These are phyloP conservation scores for Ceratopteris richardii DNA, from an alignment of 75 land plant species.

Conservation along the genomic window DNA sequence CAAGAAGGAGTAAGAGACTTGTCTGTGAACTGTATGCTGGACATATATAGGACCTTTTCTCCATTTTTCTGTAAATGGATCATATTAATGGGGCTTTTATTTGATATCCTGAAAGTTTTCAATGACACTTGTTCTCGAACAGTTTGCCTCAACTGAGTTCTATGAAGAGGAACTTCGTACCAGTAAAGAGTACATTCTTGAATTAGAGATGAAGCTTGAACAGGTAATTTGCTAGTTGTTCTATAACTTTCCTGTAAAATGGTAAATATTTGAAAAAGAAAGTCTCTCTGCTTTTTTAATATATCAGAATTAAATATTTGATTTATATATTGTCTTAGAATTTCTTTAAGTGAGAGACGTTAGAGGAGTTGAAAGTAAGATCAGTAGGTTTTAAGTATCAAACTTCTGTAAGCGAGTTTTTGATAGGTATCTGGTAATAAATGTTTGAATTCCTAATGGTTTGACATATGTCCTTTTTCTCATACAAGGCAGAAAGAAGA, in stretches of 20 bases:
- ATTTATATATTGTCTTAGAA: no score
- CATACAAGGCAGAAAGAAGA: constrained; percentile 16
- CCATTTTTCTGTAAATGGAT: no score
- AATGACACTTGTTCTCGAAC: neutral
- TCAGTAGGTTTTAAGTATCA: no score
- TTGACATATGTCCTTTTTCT: constrained; percentile 3
- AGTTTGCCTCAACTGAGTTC: constrained; percentile 21
- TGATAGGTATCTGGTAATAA: no score
- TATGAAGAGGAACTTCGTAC: constrained; percentile 6
- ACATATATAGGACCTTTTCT: neutral
- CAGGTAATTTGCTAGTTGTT: constrained; percentile 10
- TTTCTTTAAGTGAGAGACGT: no score
- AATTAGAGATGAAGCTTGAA: constrained; percentile 15
- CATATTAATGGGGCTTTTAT: no score
- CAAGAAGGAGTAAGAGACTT: constrained; percentile 7
- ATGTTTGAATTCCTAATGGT: no score
- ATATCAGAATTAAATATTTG: no score
- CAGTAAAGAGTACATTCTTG: constrained; percentile 11
- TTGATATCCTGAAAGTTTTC: no score
- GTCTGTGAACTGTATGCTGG: neutral
- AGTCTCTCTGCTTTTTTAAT: no score
- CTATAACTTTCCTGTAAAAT: neutral
- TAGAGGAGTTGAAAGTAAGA: no score
- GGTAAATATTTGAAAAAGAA: neutral
- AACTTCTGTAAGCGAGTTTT: no score